Conservation (phyloP, 2,329 filamentous ascomycete genomes). For the Neonectria coccinea region DNA sequence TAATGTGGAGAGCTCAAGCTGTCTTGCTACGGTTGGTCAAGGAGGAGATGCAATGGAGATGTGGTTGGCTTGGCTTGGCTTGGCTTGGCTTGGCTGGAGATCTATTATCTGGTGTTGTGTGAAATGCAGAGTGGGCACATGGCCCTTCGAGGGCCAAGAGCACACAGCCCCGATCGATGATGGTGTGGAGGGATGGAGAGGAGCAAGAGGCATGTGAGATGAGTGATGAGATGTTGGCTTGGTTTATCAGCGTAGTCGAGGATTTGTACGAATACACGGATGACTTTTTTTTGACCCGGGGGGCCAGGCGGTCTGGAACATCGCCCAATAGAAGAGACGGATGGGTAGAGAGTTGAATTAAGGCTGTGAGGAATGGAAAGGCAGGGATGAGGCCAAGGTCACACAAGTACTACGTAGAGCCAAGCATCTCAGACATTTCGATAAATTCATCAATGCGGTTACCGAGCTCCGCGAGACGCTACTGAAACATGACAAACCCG, state of each 20-base stretch:
- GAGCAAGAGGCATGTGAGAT: neutral
- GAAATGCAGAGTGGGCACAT: too few species aligned
- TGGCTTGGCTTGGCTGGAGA: conserved; percentile 4
- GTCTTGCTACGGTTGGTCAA: conserved; percentile 8
- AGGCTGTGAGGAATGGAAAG: neutral
- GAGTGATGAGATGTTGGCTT: neutral
- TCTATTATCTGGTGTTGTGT: neutral
- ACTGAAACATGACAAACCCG: conserved; percentile 10
- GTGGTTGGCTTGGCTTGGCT: conserved; percentile 1
- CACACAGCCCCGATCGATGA: conserved; percentile 18
- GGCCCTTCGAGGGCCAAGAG: neutral
- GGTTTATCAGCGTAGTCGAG: conserved; percentile 23
- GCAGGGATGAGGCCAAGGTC: neutral
- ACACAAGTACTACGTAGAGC: neutral
- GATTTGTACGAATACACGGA: neutral
- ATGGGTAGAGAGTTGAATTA: neutral
- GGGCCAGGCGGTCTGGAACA: neutral
- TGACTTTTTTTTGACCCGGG: neutral
- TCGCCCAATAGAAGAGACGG: neutral
- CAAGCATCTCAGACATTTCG: neutral
- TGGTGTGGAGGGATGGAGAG: neutral
- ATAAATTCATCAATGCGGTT: conserved; percentile 1
- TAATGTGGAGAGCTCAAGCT: neutral
- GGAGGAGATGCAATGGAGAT: neutral
- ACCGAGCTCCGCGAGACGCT: conserved; percentile 9